Evolutionary conservation across 306 rosid genomes (phyloP), one percentile per base, ranked within the genome.

Genomic region (Cucurbita pepo): DNA sequence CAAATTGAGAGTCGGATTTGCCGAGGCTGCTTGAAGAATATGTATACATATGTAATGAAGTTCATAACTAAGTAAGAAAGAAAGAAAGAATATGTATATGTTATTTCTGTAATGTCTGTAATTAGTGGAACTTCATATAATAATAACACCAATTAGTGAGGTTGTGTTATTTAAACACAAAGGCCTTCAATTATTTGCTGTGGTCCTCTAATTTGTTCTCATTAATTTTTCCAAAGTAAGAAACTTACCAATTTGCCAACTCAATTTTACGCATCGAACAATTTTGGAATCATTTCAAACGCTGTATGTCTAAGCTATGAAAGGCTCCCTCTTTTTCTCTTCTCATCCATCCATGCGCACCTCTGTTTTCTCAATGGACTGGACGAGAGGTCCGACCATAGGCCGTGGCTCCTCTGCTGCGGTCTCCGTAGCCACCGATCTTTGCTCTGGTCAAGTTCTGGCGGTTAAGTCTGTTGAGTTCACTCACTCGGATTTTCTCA

Each of bases 331-430:
- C 37, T 62, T 63, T 18, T 40, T 60, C 1, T 21, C 41, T 44
- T 67, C 78, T 50, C 18, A 60, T 40, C 34, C 41, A 47, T 50
- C 77, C 21, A 8, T 22, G 61, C 15, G 71, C 51, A n/a, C 19
- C 22, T 10, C 52, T 77, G 44, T 18, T 14, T 10, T 22, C 51
- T 66, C 47, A 37, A 90, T 93, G 97, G 86, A 74, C 21, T 94
- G 97, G 97, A 84, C 61, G 0, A 88, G 96, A 44, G 97, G 96
- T 3, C 71, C 55, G 56, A 80, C 69, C 61, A 65, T 94, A 4
- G 99, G 97, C 80, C 81, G 81, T 9, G 99, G 99, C 63, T 90
- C 99, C 41, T 78, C 96, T 4, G 97, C 97, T 61, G 74, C 88
- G 1, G 97, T 94, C 57, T 86, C 83, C 11, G 12, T 77, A 0